phyloP scores from a whole-genome alignment of 2,329 filamentous ascomycete genomes.

The Teratosphaeria destructans region DNA sequence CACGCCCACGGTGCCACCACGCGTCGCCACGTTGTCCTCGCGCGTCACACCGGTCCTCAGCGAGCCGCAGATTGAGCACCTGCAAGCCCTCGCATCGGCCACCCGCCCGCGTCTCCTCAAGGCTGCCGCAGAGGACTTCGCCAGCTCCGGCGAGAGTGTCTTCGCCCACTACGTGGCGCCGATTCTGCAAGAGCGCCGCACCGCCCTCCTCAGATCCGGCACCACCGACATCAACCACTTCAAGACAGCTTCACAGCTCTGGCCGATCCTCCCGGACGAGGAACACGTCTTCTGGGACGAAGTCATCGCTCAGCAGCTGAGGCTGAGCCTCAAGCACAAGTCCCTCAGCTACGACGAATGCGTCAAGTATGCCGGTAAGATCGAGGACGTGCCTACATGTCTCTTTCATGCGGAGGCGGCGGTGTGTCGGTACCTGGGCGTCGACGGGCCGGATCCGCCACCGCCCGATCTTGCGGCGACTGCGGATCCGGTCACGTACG shows the following conservation, averaged over 20 bases:
- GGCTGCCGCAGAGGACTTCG: conserved; percentile 5
- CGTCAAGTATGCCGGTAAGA: conserved; percentile 7
- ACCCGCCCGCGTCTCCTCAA: conserved; percentile 5
- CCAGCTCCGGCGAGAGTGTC: conserved; percentile 8
- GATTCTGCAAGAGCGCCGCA: conserved; percentile 5
- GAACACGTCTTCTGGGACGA: conserved; percentile 10
- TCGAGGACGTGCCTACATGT: conserved; percentile 6
- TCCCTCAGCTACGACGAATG: conserved; percentile 2
- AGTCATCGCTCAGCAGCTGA: conserved; percentile 4
- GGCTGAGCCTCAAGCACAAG: conserved; percentile 3
- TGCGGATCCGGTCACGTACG: not conserved
- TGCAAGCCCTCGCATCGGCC: conserved; percentile 5
- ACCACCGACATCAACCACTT: conserved; percentile 5
- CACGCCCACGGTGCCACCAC: not conserved
- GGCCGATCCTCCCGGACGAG: conserved; percentile 3
- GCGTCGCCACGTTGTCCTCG: not conserved
- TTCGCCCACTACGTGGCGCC: conserved; percentile 10
- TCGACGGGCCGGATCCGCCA: not conserved
- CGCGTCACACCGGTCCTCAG: not conserved
- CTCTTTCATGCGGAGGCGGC: conserved; percentile 8
- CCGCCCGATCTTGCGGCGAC: not conserved
- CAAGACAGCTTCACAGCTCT: conserved; percentile 9
- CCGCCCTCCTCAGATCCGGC: not conserved
- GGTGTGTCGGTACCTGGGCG: conserved; percentile 8
- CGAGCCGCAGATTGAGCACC: not conserved